These are phyloP conservation scores for Aureobasidium vineae DNA, from an alignment of 2,329 filamentous ascomycete genomes.

Conservation along the genomic window DNA sequence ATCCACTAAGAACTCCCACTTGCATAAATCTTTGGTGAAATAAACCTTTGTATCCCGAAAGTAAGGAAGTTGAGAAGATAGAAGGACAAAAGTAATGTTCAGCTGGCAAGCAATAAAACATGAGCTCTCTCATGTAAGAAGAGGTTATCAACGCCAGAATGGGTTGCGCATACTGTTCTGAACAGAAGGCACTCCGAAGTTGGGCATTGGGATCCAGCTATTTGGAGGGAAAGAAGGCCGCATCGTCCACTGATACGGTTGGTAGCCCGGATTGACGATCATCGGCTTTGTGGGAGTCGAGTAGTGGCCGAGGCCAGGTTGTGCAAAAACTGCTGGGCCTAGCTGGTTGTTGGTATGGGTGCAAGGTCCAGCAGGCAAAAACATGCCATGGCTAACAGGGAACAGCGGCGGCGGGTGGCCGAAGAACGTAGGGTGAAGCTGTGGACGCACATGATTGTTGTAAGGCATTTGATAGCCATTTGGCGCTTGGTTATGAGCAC, in stretches of 20 bases:
- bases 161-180: background rate
- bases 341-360: background rate
- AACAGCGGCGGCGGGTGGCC: background rate
- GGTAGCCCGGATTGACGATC: background rate
- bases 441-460: background rate
- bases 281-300: background rate
- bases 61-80: slow-evolving; percentile 3
- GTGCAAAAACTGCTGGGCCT: background rate
- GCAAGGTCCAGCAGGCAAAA: background rate
- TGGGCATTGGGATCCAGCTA: slow-evolving; percentile 9
- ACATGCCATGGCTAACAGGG: background rate
- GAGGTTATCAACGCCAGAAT: background rate
- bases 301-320: background rate
- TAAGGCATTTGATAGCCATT: background rate
- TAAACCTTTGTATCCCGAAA: background rate
- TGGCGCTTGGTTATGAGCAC: background rate
- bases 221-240: background rate
- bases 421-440: background rate
- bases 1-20: background rate
- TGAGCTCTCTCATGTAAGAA: too few species aligned
- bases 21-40: slow-evolving; percentile 22
- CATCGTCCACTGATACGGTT: background rate
- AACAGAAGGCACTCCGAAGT: background rate
- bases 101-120: background rate
- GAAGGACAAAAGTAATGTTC: background rate